phyloP scores from a whole-genome alignment of 306 rosid genomes.

The Malus fusca region DNA sequence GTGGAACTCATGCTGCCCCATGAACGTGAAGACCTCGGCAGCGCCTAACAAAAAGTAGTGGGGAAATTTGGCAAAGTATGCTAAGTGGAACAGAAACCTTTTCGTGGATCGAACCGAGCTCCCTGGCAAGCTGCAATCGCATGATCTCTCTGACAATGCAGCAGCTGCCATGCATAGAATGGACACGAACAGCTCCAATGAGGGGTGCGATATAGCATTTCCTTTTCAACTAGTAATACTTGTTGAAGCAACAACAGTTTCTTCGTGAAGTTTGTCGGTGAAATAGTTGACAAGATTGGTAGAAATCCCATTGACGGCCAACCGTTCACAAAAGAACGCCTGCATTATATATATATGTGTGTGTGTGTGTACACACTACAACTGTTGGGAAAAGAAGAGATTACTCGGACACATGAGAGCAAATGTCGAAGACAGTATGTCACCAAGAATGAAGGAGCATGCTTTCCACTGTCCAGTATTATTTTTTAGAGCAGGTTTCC shows the following conservation, averaged over 20 bases:
- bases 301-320: conserved; percentile 19
- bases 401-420: background rate
- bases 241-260: conserved; percentile 27
- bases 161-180: conserved; percentile 20
- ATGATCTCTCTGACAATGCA: conserved; percentile 27
- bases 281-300: conserved; percentile 30
- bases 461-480: conserved; percentile 73
- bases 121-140: conserved; percentile 18
- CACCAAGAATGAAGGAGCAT: conserved; percentile 68
- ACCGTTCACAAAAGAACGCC: conserved; percentile 16
- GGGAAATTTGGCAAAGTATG: conserved; percentile 27
- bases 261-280: conserved; percentile 21
- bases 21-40: conserved; percentile 20
- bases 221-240: conserved; percentile 28
- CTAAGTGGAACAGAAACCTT: conserved; percentile 17
- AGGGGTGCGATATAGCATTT: conserved; percentile 30
- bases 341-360: background rate
- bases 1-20: conserved; percentile 25
- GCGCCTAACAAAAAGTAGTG: conserved; percentile 23
- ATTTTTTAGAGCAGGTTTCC: conserved; percentile 52
- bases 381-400: background rate
- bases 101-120: conserved; percentile 4
- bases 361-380: background rate
- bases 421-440: background rate
- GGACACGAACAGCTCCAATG: conserved; percentile 13